Evolutionary conservation across 2,329 filamentous ascomycete species (phyloP).

Genomic region (Penicillium paneum): DNA sequence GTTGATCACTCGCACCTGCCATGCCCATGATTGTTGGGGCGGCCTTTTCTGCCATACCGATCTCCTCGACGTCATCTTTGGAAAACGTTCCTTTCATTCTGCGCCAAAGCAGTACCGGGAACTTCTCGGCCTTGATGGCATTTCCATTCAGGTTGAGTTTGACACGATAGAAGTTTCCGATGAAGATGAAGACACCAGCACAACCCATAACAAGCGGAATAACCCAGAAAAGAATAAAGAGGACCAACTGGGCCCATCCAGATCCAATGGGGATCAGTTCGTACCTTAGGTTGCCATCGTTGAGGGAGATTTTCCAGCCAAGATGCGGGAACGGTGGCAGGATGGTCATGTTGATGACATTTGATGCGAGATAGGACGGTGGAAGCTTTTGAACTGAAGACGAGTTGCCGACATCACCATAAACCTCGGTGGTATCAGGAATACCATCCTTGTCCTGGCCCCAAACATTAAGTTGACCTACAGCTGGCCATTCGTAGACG

Average conservation of each 20-base stretch:
- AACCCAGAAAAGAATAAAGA: constrained; percentile 54
- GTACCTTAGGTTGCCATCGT: constrained; percentile 55
- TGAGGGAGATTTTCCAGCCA: constrained; percentile 53
- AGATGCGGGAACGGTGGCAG: constrained; percentile 54
- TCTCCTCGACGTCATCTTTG: constrained; percentile 14
- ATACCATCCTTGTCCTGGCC: constrained; percentile 61
- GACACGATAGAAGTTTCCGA: constrained; percentile 62
- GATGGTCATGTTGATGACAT: constrained; percentile 58
- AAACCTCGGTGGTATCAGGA: constrained; percentile 58
- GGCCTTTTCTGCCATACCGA: not conserved
- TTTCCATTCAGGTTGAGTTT: constrained; percentile 61
- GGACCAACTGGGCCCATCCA: constrained; percentile 50
- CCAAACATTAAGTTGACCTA: constrained; percentile 63
- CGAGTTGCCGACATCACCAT: constrained; percentile 61
- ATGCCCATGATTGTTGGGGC: constrained; percentile 32
- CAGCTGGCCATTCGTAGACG: constrained; percentile 61
- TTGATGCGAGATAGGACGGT: constrained; percentile 54
- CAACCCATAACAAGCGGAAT: constrained; percentile 53
- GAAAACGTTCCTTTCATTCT: constrained; percentile 34
- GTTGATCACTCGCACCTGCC: constrained; percentile 24
- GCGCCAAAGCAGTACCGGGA: constrained; percentile 37
- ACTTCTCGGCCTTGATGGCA: constrained; percentile 45
- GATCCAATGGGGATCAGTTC: constrained; percentile 53
- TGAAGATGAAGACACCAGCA: constrained; percentile 55
- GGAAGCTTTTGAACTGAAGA: constrained; percentile 60